Evolutionary conservation across 78 protist species (phyloP), one percentile per base, ranked within the genome.

Genomic region (Chrysochromulina parva): DNA sequence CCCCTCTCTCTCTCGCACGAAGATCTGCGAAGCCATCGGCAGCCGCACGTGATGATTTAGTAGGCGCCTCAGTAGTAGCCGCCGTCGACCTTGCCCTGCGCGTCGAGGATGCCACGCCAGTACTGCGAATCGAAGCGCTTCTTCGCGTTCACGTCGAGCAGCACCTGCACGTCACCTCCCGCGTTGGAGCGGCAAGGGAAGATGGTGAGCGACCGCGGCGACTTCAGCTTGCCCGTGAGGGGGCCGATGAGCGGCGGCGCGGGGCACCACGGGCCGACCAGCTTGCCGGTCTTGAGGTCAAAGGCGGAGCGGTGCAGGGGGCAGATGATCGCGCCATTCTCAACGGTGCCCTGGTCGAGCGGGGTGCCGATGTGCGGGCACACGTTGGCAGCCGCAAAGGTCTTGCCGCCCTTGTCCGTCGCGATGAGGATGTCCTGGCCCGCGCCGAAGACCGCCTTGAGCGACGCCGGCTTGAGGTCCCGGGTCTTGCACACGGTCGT

Each of bases 41-140:
- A 38, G 38, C 38, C 38, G 38, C 38, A 38, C 38, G 38, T 38
- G 38, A 38, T 38, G 38, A 38, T 38, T 38, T 38, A 38, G 38
- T 38, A 38, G 38, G 38, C 38, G 38, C 38, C 38, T 38, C 38
- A 89, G 66, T 89, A 89, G 92, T 89, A 89, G 58, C 92, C 92
- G 71, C 92, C 92, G 50, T 89, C 92, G 60, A 57, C 88, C 87
- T 89, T 89, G 92, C 92, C 92, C 92, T 89, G 92, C 9, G 92
- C 86, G 60, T 89, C 92, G 38, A 89, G 87, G 88, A 89, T 50
- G 48, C 92, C 92, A 47, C 80, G 81, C 92, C 92, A 89, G 87
- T 74, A 89, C 24, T 19, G 6, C 66, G 62, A 28, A 50, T 89
- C 92, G 88, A 76, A 89, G 28, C 54, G 73, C 4, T 28, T 60